phyloP scores from a whole-genome alignment of 2,329 filamentous ascomycete species.

The Talaromyces sp. region DNA sequence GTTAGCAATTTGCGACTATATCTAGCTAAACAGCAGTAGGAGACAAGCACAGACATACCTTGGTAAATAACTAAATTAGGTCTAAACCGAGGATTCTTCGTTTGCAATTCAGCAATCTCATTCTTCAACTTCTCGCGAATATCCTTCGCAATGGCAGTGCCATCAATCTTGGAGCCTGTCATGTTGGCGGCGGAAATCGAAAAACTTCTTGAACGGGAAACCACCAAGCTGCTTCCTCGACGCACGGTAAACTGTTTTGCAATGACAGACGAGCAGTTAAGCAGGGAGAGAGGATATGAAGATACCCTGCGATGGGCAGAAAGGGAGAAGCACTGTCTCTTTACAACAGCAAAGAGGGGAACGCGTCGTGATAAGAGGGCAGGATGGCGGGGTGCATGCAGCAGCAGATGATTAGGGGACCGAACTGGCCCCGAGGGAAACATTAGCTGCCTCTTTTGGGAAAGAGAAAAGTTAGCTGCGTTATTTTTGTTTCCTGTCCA shows the following conservation, averaged over 20 bases:
- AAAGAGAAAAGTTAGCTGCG: conserved; percentile 3
- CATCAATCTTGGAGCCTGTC: conserved; percentile 88
- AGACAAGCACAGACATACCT: conserved; percentile 55
- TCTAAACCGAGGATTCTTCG: conserved; percentile 77
- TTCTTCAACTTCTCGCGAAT: conserved; percentile 77
- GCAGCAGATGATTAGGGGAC: conserved; percentile 6
- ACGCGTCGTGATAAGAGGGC: conserved; percentile 6
- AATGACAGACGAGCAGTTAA: not conserved
- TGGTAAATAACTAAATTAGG: conserved; percentile 93
- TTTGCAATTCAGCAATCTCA: conserved; percentile 77
- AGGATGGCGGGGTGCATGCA: conserved; percentile 15
- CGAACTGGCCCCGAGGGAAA: conserved; percentile 12
- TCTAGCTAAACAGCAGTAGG: not conserved
- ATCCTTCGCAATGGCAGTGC: conserved; percentile 86
- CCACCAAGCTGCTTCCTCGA: conserved; percentile 4
- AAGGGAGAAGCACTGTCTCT: conserved; percentile 1
- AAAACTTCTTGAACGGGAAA: conserved; percentile 9
- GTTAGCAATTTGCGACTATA: not conserved
- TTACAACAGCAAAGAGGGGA: conserved; percentile 1
- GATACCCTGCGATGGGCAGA: conserved; percentile 7
- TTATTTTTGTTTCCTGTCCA: not conserved
- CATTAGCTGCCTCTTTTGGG: conserved; percentile 14
- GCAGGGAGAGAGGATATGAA: not conserved
- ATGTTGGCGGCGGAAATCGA: conserved; percentile 56
- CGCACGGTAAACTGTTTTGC: not conserved